A percentile compares a stretch with the other conserved stretches of the same genome.
Conservation (phyloP, 345 rosid species). For the Isatis tinctoria region DNA sequence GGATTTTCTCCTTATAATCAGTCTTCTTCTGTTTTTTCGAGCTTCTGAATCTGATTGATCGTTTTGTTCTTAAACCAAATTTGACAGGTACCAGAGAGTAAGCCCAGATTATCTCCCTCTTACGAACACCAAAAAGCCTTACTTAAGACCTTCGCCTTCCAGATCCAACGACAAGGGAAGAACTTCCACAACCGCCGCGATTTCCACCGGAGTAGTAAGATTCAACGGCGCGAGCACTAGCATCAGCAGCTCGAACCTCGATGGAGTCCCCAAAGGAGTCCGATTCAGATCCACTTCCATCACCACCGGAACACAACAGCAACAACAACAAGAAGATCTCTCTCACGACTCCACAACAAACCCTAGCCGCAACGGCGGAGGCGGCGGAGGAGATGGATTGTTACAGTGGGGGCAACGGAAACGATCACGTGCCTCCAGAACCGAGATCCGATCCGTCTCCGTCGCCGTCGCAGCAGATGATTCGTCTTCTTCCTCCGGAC, state of each 20-base stretch:
- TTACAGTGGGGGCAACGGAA: constrained; percentile 64
- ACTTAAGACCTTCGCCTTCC: constrained; percentile 32
- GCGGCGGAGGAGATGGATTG: constrained; percentile 35
- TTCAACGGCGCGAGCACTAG: constrained; percentile 11
- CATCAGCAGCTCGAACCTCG: constrained; percentile 9
- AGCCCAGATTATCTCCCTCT: constrained; percentile 48
- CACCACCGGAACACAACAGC: constrained; percentile 11
- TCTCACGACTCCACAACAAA: neutral
- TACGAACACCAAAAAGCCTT: constrained; percentile 36
- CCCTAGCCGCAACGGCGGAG: neutral
- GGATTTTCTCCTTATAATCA: neutral
- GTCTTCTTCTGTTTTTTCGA: too few species aligned
- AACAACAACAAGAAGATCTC: constrained; percentile 22
- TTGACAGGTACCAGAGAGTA: constrained; percentile 52
- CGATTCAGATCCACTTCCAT: constrained; percentile 27
- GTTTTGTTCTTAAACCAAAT: neutral
- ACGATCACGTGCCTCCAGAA: constrained; percentile 51
- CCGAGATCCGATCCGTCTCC: constrained; percentile 41
- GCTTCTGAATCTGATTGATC: neutral
- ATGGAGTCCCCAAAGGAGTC: constrained; percentile 29
- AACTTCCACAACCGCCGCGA: neutral
- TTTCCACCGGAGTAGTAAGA: neutral
- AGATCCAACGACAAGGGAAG: constrained; percentile 20
- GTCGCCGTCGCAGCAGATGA: constrained; percentile 15
- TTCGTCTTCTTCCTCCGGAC: constrained; percentile 28